Evolutionary conservation across 192 early-diverging fungal species (phyloP), one percentile per base, ranked within the genome.

Genomic region (Bifiguratus adelaidae): DNA sequence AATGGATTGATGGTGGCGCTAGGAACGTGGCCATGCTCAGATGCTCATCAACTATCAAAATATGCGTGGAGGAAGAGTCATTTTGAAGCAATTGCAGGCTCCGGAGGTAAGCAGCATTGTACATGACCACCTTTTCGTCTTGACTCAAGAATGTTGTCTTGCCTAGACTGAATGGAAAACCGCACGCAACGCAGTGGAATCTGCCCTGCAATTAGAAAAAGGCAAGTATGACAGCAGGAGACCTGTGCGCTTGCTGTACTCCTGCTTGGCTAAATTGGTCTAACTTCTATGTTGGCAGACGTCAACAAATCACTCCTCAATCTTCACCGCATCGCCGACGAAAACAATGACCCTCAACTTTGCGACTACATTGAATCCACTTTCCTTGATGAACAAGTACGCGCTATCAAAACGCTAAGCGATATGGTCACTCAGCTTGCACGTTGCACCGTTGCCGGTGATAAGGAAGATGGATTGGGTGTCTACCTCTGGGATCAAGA

Each of bases 401-500:
- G 70, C 30, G 71, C 70, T 4, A 69, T 74, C 44, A 72, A 75
- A 57, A 67, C 63, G 32, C 59, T 78, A 28, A 54, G 72, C 15
- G 66, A 74, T 37, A 63, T 72, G 47, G 59, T 74, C 28, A 70
- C 69, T 32, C 75, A 77, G 55, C 56, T 77, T 15, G 66, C 68
- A 32, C 75, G 71, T 32, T n/a, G n/a, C n/a, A n/a, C n/a, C n/a
- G n/a, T n/a, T n/a, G n/a, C n/a, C n/a, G n/a, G n/a, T n/a, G n/a
- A n/a, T n/a, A 68, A 71, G 30, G 71, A 66, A 25, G 75, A 77
- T 42, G 62, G 62, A 27, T 40, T 63, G 16, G 60, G 60, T 34
- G 54, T 76, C 15, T 70, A 76, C 60, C 58, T 76, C 28, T 76
- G 74, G 74, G 74, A 76, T 27, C 69, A 77, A 22, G 52, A 77